Base-by-base conservation (phyloP, 495 filamentous ascomycete genomes). In the Xylaria flabelliformis region DNA sequence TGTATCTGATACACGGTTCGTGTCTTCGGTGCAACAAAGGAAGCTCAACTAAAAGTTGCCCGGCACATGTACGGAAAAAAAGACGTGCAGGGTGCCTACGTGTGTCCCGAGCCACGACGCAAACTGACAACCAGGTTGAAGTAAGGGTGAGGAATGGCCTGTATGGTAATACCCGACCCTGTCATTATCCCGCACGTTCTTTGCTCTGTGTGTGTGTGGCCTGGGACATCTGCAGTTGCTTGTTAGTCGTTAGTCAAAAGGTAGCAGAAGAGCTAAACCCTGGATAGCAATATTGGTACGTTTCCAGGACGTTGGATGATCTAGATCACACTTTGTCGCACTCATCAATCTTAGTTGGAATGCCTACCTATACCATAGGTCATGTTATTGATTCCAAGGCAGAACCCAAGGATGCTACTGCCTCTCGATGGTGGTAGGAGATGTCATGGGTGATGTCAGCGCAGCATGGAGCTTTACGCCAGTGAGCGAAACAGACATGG, bases 381-480 rank as follows among this genome's bases (percentile, higher is more conserved):
- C 24, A 41, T 65, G 21, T 29, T 65, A 19, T 48, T 65, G 24
- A 65, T 48, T 29, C 26, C 58, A 48, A 42, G 39, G 39, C 39
- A 42, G 39, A 42, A 42, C 12, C 39, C 39, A 41, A 64, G 26
- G 42, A 64, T 44, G 59, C 59, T 34, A 29, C 59, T 34, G 42
- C 39, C 59, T 26, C 10, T 26, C 36, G 24, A 32, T 6, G 39
- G 0, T 17, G 10, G 21, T 44, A 29, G 39, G 36, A 36, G 39
- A 44, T 44, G 61, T 64, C 36, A 65, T 65, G 41, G 24, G 65
- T 67, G 65, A 67, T 67, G 50, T 67, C 65, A 67, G 65, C 32
- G 64, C 64, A 39, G 44, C 26, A 34, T 26, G 19, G 46, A 51
- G 64, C 64, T 36, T 50, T 42, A 29, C 44, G 42, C 41, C 64